Evolutionary conservation across 805 yeast species (phyloP), one percentile per base, ranked within the genome.

Genomic region (Yueomyces sinensis): DNA sequence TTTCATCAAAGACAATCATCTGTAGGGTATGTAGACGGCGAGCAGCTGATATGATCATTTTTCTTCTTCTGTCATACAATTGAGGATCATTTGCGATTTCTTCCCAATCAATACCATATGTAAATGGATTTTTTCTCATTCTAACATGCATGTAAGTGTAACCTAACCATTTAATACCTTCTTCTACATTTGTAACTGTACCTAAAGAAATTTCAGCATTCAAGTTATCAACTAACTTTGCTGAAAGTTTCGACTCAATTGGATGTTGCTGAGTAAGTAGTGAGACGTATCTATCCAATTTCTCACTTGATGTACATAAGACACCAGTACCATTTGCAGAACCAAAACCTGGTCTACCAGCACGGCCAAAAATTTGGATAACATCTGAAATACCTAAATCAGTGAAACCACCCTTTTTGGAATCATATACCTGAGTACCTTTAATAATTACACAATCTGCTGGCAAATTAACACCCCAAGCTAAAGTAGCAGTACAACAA

Each of bases 401-500:
- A 2, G 79, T 73, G 50, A 76, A 83, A 0, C 98, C 98, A 68
- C 98, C 98, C 35, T 79, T 80, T 52, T 87, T 83, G 0, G 97
- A 70, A 52, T 91, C 94, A 52, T 91, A 91, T 0, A 91, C 86
- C 50, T 89, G 95, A 0, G 99, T 91, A 0, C 99, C 99, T 49
- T 91, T 91, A 23, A 91, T 76, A 41, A 91, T 82, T 16, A 91
- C 99, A 29, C 86, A 95, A 2, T 95, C 96, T 5, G 98, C 98
- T 2, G 99, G 98, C 39, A 91, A 64, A 52, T 91, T 91, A 15
- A 91, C 97, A 70, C 99, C 99, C 99, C 99, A 91, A 0, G 99
- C 99, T 38, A 91, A 70, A 0, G 99, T 91, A 0, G 98, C 94
- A 3, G 99, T 91, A 68, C 95, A 86, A 48, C 94, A 81, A 14